Evolutionary conservation across 2,329 filamentous ascomycete genomes (phyloP).

Genomic region (Cladosporium velox): DNA sequence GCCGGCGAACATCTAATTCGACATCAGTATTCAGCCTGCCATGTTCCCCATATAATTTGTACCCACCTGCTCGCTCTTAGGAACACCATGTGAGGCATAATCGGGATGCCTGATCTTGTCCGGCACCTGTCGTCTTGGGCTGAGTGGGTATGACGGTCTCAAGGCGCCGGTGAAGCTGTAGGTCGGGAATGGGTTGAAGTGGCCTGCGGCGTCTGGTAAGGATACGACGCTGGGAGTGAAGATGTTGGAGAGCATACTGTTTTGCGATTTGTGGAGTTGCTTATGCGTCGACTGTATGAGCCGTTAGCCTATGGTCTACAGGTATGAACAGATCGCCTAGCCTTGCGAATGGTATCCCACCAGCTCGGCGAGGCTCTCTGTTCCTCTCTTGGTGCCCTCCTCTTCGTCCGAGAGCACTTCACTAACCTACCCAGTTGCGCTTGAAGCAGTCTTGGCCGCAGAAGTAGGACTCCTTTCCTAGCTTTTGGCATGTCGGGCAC

Average conservation of each 20-base stretch:
- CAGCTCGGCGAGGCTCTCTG: not conserved
- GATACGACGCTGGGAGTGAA: slow-evolving; percentile 79
- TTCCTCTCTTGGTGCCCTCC: slow-evolving; percentile 6
- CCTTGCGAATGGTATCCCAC: not conserved
- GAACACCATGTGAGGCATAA: slow-evolving; percentile 80
- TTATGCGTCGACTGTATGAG: slow-evolving; percentile 74
- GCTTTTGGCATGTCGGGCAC: slow-evolving; percentile 92
- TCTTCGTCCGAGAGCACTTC: slow-evolving; percentile 17
- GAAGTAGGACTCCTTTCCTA: slow-evolving; percentile 89
- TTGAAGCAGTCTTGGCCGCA: slow-evolving; percentile 99
- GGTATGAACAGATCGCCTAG: not conserved
- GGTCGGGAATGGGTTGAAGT: slow-evolving; percentile 85
- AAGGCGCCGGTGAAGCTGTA: slow-evolving; percentile 78
- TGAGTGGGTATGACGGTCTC: slow-evolving; percentile 69
- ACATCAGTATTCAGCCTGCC: not conserved
- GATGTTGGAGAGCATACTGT: slow-evolving; percentile 68
- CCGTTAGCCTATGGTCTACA: slow-evolving; percentile 27
- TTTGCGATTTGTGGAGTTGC: slow-evolving; percentile 76
- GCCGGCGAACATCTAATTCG: slow-evolving; percentile 40
- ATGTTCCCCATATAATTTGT: not conserved
- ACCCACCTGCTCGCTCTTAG: slow-evolving; percentile 61
- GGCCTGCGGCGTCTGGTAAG: slow-evolving; percentile 84
- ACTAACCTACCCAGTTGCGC: slow-evolving; percentile 81
- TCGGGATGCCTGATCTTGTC: slow-evolving; percentile 79
- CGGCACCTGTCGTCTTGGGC: slow-evolving; percentile 68